Base-by-base conservation (phyloP, 306 rosid species). In the Rosa chinensis region DNA sequence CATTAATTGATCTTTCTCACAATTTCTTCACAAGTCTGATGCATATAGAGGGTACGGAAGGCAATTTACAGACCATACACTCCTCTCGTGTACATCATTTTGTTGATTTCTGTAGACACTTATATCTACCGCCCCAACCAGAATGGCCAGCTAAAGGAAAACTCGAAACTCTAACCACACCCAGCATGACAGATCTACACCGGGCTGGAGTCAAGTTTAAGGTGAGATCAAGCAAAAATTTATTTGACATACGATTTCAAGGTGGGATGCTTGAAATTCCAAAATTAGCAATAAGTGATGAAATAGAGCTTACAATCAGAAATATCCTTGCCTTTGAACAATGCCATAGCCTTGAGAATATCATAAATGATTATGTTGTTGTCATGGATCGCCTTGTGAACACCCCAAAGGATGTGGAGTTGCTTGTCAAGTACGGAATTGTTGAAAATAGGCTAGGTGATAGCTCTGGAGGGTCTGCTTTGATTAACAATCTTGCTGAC, bases 281-380 rank as follows among this genome's bases (percentile, higher is more conserved):
- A 2, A 16, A 68, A 11, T 48, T 84, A 39, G 18, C n/a, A 37
- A n/a, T 78, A 32, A 0, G 52, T 50, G 77, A 37, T 3, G 0
- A 2, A 0, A 66, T 82, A 2, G 85, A 85, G 72, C 10, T 67
- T 4, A 1, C n/a, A 6, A 7, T 80, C 61, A 21, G 85, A 14
- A 88, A 84, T 23, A 8, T 82, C 10, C 3, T 85, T 6, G 88
- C 86, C 9, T 87, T 80, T 50, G 93, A 89, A 77, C 72, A 72
- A 10, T 75, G 82, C 13, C 80, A 83, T 70, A 68, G 8, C 64
- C 4, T 0, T 21, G 66, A 80, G 49, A 5, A 55, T 17, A 10
- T 50, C 47, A 13, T 85, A 0, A 52, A 14, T n/a, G 82, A 86
- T 42, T 86, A 85, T 47, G 8, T 78, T 48, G 10, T 12, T 44